Percentiles rank a stretch among this genome's conserved stretches.
These are phyloP conservation scores for Funneliformis caledonium DNA, from an alignment of 371 early-diverging fungal species.

Conservation along the genomic window DNA sequence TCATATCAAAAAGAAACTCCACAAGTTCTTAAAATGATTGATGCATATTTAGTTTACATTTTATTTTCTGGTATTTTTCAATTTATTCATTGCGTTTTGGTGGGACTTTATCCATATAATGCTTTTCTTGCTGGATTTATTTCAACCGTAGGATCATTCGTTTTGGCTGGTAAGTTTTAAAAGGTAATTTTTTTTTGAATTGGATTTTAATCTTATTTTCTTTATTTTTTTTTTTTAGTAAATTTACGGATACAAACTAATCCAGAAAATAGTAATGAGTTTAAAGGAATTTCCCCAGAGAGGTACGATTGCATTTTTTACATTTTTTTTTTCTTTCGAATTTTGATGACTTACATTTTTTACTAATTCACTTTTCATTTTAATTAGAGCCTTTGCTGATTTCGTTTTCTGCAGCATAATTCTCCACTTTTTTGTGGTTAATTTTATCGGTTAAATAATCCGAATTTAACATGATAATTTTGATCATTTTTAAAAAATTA, in stretches of 20 bases:
- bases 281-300: constrained; percentile 59
- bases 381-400: constrained; percentile 74
- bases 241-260: constrained; percentile 78
- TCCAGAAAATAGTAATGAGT: constrained; percentile 62
- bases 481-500: too few relatives aligned
- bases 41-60: constrained; percentile 88
- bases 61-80: constrained; percentile 86
- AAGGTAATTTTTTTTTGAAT: background rate
- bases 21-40: constrained; percentile 82
- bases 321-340: constrained; percentile 16
- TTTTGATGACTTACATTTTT: background rate
- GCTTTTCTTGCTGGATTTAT: constrained; percentile 95
- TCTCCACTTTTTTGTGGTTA: constrained; percentile 76
- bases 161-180: constrained; percentile 77
- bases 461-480: too few relatives aligned
- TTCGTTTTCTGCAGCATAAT: constrained; percentile 71
- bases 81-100: constrained; percentile 83
- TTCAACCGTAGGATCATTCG: constrained; percentile 90
- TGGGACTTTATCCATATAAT: constrained; percentile 95
- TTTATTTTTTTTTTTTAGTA: constrained; percentile 39
- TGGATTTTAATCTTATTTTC: background rate
- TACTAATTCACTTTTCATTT: background rate
- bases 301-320: constrained; percentile 44
- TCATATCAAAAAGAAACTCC: constrained; percentile 74
- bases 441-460: constrained; percentile 60